Conservation (phyloP, 257 asterid species). For the Asclepias syriaca region DNA sequence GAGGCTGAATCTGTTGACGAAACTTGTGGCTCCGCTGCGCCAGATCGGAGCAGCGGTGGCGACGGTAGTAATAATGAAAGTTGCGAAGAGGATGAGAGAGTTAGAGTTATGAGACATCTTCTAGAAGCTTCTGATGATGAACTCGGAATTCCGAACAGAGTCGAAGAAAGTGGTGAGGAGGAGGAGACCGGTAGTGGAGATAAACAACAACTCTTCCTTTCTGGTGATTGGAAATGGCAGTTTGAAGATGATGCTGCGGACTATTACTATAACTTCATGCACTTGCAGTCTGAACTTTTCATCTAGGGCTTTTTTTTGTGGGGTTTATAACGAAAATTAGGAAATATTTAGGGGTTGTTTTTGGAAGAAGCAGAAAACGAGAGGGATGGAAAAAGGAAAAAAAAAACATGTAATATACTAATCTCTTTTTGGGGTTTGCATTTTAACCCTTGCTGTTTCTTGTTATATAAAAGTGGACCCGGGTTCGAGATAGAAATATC, state of each 20-base stretch:
- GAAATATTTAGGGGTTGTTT: conserved; percentile 21
- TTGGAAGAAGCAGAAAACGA: background rate
- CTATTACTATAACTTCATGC: conserved; percentile 50
- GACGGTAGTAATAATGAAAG: conserved; percentile 13
- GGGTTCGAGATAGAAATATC: conserved; percentile 1
- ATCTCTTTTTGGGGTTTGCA: conserved; percentile 29
- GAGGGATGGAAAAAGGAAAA: conserved; percentile 9
- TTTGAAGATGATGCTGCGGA: conserved; percentile 71
- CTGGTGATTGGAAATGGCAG: conserved; percentile 61
- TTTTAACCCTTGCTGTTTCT: conserved; percentile 37
- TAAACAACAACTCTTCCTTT: conserved; percentile 18
- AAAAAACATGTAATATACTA: conserved; percentile 17
- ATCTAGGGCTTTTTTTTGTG: conserved; percentile 31
- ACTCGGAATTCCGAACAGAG: conserved; percentile 59
- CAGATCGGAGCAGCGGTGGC: background rate
- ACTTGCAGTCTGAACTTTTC: conserved; percentile 71
- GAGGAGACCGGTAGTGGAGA: conserved; percentile 29
- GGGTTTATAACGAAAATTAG: conserved; percentile 14
- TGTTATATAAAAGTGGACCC: conserved; percentile 21
- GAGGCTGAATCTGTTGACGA: conserved; percentile 15
- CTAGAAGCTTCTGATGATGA: conserved; percentile 91
- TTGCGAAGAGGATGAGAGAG: conserved; percentile 33
- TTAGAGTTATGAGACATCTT: conserved; percentile 68
- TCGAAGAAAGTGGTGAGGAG: conserved; percentile 22
- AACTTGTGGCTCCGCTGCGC: background rate